Evolutionary conservation across 2,329 filamentous ascomycete species (phyloP), one percentile per base, ranked within the genome.

Genomic region (Apiospora malaysiana): DNA sequence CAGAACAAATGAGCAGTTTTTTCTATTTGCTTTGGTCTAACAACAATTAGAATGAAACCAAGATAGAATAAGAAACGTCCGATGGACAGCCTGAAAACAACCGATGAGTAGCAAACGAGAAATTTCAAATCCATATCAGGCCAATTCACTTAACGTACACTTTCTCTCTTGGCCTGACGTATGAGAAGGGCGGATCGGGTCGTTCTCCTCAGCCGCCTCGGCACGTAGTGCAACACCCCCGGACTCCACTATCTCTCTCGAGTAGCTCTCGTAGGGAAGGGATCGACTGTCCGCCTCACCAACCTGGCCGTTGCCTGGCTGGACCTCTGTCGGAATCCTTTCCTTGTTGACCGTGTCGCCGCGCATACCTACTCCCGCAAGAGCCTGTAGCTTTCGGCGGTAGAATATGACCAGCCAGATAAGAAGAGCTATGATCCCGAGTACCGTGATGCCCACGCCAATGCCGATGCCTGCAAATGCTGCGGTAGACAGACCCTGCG

Each of bases 341-440:
- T 46, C 21, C 45, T 3, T 7, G 12, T 21, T 18, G 45, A 21
- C 45, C 43, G 43, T 12, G 43, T 12, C 43, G 43, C 14, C 43
- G 14, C 43, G 7, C 9, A 6, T 12, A 16, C 43, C 14, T 12
- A 10, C 43, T 45, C 3, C 43, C 43, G 18, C 16, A 21, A 46
- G 16, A 21, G 45, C 45, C 16, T 8, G 45, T 21, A 94, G 82
- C 78, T 92, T 90, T 0, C 83, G 81, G 79, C 93, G 94, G 27
- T 84, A 80, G 59, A 77, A 77, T 73, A 85, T 82, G 45, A 87
- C 2, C 84, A 89, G 81, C 89, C 89, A 91, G 66, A 86, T 84
- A 1, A 91, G 81, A 72, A 91, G 89, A 14, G 81, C 80, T 40
- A 83, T 76, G 23, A 51, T 27, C 2, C 45, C 45, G 10, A 51